Base-by-base conservation (phyloP, 1,284 basidiomycete genomes). In the Rhodotorula sp. region DNA sequence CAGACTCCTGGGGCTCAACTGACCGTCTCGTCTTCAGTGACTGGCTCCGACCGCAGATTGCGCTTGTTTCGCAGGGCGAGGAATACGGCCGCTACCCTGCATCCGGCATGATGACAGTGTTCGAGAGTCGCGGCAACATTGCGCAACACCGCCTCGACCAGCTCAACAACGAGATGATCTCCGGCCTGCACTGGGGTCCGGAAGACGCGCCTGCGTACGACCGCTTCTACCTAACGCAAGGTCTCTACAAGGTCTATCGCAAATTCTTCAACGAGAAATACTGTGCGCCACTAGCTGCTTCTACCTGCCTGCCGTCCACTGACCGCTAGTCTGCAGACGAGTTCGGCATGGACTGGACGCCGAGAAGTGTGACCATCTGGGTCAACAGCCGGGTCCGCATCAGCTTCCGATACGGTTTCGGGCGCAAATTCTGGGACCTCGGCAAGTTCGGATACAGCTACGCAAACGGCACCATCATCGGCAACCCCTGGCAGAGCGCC, bases 31-130 rank as follows among this genome's bases (percentile, higher is more conserved):
- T 27, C 27, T 27, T 21, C 53, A 70, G 69, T 10, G 70, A 71
- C 49, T 71, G 70, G 70, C 62, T 71, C 9, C 67, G 70, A 66
- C 70, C 70, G 44, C 70, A 71, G 49, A 67, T 71, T 62, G 67
- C 70, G 42, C 59, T 71, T 48, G 70, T 71, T 1, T 58, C 70
- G 45, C 61, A 54, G 23, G 53, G 53, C 62, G 66, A 71, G 42
- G 62, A n/a, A 7, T 71, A 71, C 56, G 70, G 70, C 19, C 49
- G 7, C 14, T 71, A 64, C 44, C 70, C 70, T 5, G 70, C 70
- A 0, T 71, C 70, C 8, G 70, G 70, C 19, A 42, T 71, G 14
- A 67, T 71, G 53, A 57, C 70, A 7, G 61, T 67, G 14, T 71
- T 71, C 57, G 70, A 71, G 44, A 55, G 57, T 41, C 70, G 70